phyloP scores from a whole-genome alignment of 2,329 filamentous ascomycete genomes.

The Colletotrichum higginsianum region DNA sequence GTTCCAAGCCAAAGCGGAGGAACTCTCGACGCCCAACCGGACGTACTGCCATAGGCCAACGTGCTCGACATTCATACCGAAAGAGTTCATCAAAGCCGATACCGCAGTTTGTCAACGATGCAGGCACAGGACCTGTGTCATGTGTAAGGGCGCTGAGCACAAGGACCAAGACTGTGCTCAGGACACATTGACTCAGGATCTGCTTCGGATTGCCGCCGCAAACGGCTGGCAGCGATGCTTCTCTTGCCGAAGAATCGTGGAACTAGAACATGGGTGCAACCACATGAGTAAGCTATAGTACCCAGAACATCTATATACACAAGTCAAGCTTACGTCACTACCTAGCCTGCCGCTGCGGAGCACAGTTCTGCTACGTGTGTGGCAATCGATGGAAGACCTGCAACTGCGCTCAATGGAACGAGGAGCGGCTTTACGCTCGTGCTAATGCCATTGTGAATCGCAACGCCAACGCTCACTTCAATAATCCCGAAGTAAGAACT shows the following conservation, averaged over 20 bases:
- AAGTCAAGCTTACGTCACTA: background rate
- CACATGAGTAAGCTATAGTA: conserved; percentile 67
- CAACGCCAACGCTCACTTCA: background rate
- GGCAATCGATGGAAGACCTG: conserved; percentile 59
- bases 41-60: conserved; percentile 64
- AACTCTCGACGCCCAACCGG: conserved; percentile 62
- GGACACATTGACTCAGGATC: conserved; percentile 56
- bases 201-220: conserved; percentile 57
- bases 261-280: conserved; percentile 66
- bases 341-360: conserved; percentile 61
- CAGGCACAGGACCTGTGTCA: conserved; percentile 59
- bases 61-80: conserved; percentile 65
- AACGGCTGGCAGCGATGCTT: conserved; percentile 68
- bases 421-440: conserved; percentile 50
- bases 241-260: conserved; percentile 62
- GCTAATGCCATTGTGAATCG: conserved; percentile 52
- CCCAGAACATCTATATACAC: background rate
- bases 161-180: conserved; percentile 61
- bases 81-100: conserved; percentile 48
- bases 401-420: conserved; percentile 55
- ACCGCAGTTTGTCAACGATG: conserved; percentile 62
- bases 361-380: conserved; percentile 66
- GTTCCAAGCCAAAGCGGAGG: conserved; percentile 62
- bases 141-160: conserved; percentile 65
- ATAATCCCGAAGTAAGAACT: background rate